Evolutionary conservation across 441 rosid species (phyloP).

Genomic region (Gossypium trilobum): DNA sequence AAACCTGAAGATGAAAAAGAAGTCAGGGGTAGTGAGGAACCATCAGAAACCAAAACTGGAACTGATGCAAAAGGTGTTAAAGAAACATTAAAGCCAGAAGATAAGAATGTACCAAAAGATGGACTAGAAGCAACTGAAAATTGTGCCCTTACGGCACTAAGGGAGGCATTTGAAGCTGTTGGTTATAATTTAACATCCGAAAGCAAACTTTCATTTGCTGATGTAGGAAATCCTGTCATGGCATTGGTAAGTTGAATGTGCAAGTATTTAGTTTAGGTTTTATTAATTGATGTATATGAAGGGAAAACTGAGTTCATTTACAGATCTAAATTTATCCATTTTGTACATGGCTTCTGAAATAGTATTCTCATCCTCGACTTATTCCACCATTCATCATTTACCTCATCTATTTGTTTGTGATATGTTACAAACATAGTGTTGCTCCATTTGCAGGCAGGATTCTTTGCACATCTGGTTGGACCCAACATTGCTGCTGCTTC

Average conservation of each 20-base stretch:
- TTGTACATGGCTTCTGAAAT: neutral
- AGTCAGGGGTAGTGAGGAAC: constrained; percentile 28
- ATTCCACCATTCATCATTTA: neutral
- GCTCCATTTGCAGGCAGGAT: constrained; percentile 51
- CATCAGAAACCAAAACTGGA: constrained; percentile 30
- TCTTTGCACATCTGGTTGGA: constrained; percentile 53
- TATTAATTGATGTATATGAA: neutral
- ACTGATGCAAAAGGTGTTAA: constrained; percentile 26
- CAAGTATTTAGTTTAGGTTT: neutral
- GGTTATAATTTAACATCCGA: constrained; percentile 60
- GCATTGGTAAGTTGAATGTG: constrained; percentile 65
- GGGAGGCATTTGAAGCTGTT: constrained; percentile 79
- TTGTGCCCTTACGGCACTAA: constrained; percentile 59
- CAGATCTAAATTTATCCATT: neutral
- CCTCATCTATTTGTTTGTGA: neutral
- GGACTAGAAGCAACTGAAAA: constrained; percentile 35
- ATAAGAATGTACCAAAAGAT: constrained; percentile 30
- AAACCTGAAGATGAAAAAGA: constrained; percentile 46
- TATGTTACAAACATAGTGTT: neutral
- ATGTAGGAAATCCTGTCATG: constrained; percentile 90
- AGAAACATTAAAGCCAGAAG: constrained; percentile 35
- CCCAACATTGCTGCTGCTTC: constrained; percentile 67
- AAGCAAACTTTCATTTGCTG: constrained; percentile 66
- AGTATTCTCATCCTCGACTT: neutral
- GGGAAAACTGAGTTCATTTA: neutral